Base-by-base conservation (phyloP, 2,329 filamentous ascomycete species). In the Hypoxylon sp. region DNA sequence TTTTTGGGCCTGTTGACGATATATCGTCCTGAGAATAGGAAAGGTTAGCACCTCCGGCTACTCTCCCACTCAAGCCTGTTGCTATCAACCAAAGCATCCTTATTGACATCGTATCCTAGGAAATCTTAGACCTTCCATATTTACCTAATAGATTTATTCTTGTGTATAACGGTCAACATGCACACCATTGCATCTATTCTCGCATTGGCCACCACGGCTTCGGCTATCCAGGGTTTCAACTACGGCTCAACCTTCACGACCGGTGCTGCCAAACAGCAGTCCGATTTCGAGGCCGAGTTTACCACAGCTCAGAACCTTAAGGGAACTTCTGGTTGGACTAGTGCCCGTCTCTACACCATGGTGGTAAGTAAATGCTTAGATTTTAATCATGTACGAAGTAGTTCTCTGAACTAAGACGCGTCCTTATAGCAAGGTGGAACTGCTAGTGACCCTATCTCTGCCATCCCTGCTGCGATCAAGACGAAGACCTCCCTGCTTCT, bases 401-500 rank as follows among this genome's bases (percentile, higher is more conserved):
- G 2, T 27, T 48, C 46, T 49, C 64, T 74, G 3, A 53, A 74
- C 60, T 14, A 31, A 6, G 13, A 10, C 30, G 51, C 51, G 75
- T 79, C 54, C 80, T 64, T 64, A 51, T 69, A 86, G 84, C 91
- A 94, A 85, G 87, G 81, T 27, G 90, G 88, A 71, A 90, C 91
- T 5, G 80, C 86, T 71, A 90, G 86, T 81, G 85, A 77, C 20
- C 76, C 77, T n/a, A 79, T 79, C 59, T 74, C 77, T 6, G 77
- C 77, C 58, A 79, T 97, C 70, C 91, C 91, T 46, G 94, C 94
- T 48, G 94, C 94, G 75, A 94, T 97, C 80, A 87, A 86, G 73
- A 93, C 93, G 76, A 87, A 93, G 74, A 97, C 93, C 1, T 86
- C 86, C 48, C 86, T 98, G 27, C 87, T 98, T 10, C 88, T 97